These are phyloP conservation scores for Silene noctiflora DNA, from an alignment of 179 eudicot genomes.

Conservation along the genomic window DNA sequence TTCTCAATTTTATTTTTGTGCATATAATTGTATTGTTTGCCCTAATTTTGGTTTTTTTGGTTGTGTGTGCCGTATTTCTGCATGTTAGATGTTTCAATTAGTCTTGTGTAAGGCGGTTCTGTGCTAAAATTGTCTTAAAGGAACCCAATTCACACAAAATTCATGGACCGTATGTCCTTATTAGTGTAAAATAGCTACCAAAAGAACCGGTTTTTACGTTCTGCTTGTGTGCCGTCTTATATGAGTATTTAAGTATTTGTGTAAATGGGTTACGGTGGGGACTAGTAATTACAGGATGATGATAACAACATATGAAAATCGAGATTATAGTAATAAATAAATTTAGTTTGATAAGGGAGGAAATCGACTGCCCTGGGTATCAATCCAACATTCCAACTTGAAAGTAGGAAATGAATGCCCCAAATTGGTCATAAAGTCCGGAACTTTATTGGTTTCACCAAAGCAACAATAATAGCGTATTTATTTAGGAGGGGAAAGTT, in stretches of 20 bases:
- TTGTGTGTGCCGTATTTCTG: not conserved
- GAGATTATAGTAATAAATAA: too few relatives aligned
- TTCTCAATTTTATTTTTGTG: not conserved
- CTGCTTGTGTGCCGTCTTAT: too few relatives aligned
- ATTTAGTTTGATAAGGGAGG: not conserved
- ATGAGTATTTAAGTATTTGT: too few relatives aligned
- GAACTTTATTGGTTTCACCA: not conserved
- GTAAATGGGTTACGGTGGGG: not conserved
- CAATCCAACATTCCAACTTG: not conserved
- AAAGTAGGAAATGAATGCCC: not conserved
- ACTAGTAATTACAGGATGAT: not conserved
- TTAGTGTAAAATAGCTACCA: too few relatives aligned
- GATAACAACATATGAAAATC: not conserved
- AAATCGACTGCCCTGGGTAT: not conserved
- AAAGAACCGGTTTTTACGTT: too few relatives aligned
- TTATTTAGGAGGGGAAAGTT: not conserved
- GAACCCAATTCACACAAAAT: too few relatives aligned
- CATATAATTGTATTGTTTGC: not conserved
- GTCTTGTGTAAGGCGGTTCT: too few relatives aligned
- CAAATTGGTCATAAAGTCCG: not conserved
- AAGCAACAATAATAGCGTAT: too few relatives aligned
- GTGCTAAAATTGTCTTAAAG: too few relatives aligned
- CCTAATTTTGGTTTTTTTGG: not conserved
- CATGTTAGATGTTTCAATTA: not conserved
- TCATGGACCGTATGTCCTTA: too few relatives aligned